A percentile compares a stretch with the other conserved stretches of the same genome.
Conservation (phyloP, 331 rosid species). For the Quercus lobata region DNA sequence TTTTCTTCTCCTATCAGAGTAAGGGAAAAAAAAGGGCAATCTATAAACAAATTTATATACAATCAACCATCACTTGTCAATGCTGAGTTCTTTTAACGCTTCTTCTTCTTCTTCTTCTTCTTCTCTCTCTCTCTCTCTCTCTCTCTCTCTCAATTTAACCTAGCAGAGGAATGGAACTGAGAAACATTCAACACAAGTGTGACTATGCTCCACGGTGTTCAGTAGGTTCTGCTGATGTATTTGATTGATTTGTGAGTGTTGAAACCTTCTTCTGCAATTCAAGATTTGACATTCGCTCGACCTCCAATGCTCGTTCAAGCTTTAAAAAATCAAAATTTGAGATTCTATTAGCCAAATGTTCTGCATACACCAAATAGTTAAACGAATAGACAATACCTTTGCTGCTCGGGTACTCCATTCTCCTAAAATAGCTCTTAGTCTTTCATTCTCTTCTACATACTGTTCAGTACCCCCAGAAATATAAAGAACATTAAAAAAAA, state of each 20-base stretch:
- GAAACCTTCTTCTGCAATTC: slow-evolving; percentile 83
- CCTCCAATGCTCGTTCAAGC: slow-evolving; percentile 96
- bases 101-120: too few species aligned
- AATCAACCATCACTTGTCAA: background rate
- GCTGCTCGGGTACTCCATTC: slow-evolving; percentile 99
- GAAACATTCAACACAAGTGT: background rate
- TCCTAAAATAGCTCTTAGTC: slow-evolving; percentile 88
- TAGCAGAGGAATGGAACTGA: background rate
- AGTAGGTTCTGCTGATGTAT: slow-evolving; percentile 32
- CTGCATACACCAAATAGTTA: background rate
- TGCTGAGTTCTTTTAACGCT: background rate
- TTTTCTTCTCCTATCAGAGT: background rate
- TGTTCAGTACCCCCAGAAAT: slow-evolving; percentile 20
- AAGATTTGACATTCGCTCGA: slow-evolving; percentile 67
- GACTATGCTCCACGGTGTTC: slow-evolving; percentile 41
- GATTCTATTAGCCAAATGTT: slow-evolving; percentile 1
- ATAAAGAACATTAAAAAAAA: background rate
- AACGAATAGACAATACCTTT: slow-evolving; percentile 50
- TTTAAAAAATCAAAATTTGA: slow-evolving; percentile 13
- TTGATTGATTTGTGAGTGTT: slow-evolving; percentile 38
- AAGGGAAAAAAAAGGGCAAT: too few species aligned
- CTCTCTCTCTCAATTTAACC: background rate
- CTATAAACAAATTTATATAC: background rate
- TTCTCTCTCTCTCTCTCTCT: background rate
- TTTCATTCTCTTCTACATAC: slow-evolving; percentile 97